A percentile compares a stretch with the other conserved stretches of the same genome.
These are phyloP conservation scores for Alternaria novae-zelandiae DNA, from an alignment of 2,329 filamentous ascomycete genomes.

Conservation along the genomic window DNA sequence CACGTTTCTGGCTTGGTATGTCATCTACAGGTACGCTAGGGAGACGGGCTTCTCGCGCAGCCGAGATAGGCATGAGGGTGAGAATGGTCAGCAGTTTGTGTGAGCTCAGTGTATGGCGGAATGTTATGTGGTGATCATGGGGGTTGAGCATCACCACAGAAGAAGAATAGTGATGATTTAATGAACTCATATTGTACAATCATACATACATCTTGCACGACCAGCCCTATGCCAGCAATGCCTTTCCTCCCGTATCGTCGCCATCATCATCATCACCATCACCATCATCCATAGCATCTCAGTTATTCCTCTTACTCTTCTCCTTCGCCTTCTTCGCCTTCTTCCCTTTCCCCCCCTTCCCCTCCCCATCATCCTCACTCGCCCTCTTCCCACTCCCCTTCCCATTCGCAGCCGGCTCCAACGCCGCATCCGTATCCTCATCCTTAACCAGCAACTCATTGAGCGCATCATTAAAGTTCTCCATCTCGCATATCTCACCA, in stretches of 20 bases:
- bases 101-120: too few species aligned
- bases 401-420: conserved; percentile 21
- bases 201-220: too few species aligned
- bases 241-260: not conserved
- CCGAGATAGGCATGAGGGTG: too few species aligned
- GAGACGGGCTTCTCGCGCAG: too few species aligned
- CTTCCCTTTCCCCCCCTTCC: conserved; percentile 30
- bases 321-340: conserved; percentile 31
- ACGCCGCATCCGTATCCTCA: conserved; percentile 26
- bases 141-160: too few species aligned
- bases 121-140: too few species aligned
- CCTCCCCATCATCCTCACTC: conserved; percentile 36
- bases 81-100: too few species aligned
- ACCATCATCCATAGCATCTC: too few species aligned
- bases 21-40: too few species aligned
- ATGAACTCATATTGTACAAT: not conserved
- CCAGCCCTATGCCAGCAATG: too few species aligned
- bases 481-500: conserved; percentile 72
- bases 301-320: conserved; percentile 41
- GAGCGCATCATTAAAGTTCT: conserved; percentile 67
- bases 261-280: too few species aligned
- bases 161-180: not conserved
- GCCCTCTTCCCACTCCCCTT: conserved; percentile 40
- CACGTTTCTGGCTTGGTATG: too few species aligned
- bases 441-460: conserved; percentile 59